Percentiles rank a stretch among this genome's conserved stretches.
Evolutionary conservation across 2,329 filamentous ascomycete genomes (phyloP).

Genomic region (Balansia obtecta): DNA sequence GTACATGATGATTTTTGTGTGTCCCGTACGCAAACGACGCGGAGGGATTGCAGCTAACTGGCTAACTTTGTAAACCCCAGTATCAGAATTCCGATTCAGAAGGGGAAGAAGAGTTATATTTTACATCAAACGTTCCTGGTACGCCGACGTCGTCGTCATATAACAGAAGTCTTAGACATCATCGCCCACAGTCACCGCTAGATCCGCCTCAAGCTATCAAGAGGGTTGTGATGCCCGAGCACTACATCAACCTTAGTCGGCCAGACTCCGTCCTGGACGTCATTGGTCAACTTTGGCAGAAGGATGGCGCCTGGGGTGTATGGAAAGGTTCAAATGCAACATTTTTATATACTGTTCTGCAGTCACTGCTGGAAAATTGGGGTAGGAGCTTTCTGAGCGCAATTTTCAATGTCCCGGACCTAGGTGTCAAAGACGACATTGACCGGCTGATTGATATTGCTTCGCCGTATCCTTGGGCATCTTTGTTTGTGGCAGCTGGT

Average conservation of each 20-base stretch:
- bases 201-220: slow-evolving; percentile 11
- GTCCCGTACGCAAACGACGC: not conserved
- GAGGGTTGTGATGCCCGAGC: slow-evolving; percentile 24
- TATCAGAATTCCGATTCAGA: slow-evolving; percentile 53
- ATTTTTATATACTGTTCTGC: slow-evolving; percentile 79
- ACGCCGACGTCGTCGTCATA: slow-evolving; percentile 38
- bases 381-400: slow-evolving; percentile 83
- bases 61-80: not conserved
- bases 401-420: slow-evolving; percentile 77
- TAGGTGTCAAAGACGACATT: slow-evolving; percentile 61
- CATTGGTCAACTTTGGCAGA: slow-evolving; percentile 76
- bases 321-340: slow-evolving; percentile 93
- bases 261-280: slow-evolving; percentile 77
- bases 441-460: slow-evolving; percentile 63
- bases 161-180: slow-evolving; percentile 20
- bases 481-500: slow-evolving; percentile 57
- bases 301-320: slow-evolving; percentile 79
- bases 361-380: slow-evolving; percentile 85
- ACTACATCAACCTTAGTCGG: slow-evolving; percentile 60
- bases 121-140: slow-evolving; percentile 51
- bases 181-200: slow-evolving; percentile 19
- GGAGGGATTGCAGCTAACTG: too few species aligned
- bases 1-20: slow-evolving; percentile 3
- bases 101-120: slow-evolving; percentile 71
- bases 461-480: slow-evolving; percentile 70